Conservation (phyloP, 805 yeast genomes). For the Starmerella ratchasimensis region DNA sequence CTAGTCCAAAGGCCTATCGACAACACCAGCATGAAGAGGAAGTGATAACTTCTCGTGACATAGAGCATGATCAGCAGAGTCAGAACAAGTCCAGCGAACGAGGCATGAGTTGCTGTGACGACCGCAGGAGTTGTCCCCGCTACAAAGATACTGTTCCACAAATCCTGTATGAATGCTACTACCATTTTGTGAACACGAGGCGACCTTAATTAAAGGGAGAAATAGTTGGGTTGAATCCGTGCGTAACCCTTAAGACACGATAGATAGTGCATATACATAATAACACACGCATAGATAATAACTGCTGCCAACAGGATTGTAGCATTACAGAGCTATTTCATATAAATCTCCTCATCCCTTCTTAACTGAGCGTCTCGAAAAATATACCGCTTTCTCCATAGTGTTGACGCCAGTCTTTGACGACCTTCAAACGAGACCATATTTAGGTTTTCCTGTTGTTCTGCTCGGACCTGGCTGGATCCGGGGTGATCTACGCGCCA, state of each 20-base stretch:
- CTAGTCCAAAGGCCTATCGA: constrained; percentile 59
- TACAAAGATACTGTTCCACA: constrained; percentile 83
- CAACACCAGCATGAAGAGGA: constrained; percentile 40
- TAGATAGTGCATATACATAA: too few species aligned
- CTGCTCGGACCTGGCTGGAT: constrained; percentile 4
- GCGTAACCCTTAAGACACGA: too few species aligned
- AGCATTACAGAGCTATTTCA: background rate
- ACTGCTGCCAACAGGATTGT: background rate
- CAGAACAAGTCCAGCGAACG: constrained; percentile 52
- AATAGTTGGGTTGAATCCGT: too few species aligned
- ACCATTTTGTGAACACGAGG: constrained; percentile 1
- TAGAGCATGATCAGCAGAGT: constrained; percentile 45
- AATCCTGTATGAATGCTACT: constrained; percentile 35
- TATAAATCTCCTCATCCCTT: background rate
- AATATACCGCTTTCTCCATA: constrained; percentile 7
- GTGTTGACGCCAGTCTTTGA: constrained; percentile 8
- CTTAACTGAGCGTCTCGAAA: constrained; percentile 8
- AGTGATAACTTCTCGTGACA: constrained; percentile 53
- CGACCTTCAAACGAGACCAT: constrained; percentile 5
- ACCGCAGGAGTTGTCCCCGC: constrained; percentile 91
- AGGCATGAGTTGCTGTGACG: constrained; percentile 73
- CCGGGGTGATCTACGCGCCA: constrained; percentile 15
- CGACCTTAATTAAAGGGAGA: background rate
- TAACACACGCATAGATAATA: background rate
- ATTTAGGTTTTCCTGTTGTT: background rate